These are phyloP conservation scores for Lathyrus tuberosus DNA, from an alignment of 306 rosid species.

Conservation along the genomic window DNA sequence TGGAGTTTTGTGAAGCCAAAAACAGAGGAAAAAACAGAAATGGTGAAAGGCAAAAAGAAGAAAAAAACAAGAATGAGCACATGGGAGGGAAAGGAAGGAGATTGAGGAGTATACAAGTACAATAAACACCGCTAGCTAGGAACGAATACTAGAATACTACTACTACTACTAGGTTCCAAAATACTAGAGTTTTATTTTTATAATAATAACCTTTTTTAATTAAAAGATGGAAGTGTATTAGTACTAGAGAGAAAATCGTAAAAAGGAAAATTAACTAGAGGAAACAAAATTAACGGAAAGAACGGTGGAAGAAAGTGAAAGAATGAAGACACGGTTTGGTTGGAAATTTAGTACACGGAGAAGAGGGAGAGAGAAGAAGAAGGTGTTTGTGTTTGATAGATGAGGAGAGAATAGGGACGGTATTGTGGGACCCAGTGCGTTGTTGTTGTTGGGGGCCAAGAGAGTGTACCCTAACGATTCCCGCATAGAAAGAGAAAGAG, in stretches of 20 bases:
- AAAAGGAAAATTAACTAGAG: neutral
- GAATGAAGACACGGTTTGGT: conserved; percentile 36
- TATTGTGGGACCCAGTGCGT: conserved; percentile 41
- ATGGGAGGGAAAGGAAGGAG: conserved; percentile 61
- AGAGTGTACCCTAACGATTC: conserved; percentile 19
- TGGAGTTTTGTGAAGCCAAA: conserved; percentile 42
- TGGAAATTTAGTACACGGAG: conserved; percentile 32
- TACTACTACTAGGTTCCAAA: conserved; percentile 46
- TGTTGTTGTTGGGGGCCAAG: conserved; percentile 1
- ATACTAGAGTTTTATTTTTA: conserved; percentile 14
- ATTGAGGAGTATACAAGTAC: conserved; percentile 28
- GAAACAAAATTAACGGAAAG: conserved; percentile 13
- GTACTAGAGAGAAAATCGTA: conserved; percentile 13
- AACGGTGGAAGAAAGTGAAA: conserved; percentile 23
- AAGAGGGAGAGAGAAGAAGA: neutral
- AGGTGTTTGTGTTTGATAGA: neutral
- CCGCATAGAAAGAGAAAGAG: conserved; percentile 29
- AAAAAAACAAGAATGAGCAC: conserved; percentile 58
- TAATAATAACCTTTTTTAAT: conserved; percentile 8
- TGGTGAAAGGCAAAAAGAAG: conserved; percentile 39
- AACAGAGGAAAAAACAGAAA: conserved; percentile 22
- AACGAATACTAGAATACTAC: conserved; percentile 46
- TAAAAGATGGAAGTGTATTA: conserved; percentile 43
- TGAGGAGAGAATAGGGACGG: conserved; percentile 34
- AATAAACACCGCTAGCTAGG: conserved; percentile 41